These are phyloP conservation scores for Auricularia sp. DNA, from an alignment of 768 basidiomycete genomes.

Conservation along the genomic window DNA sequence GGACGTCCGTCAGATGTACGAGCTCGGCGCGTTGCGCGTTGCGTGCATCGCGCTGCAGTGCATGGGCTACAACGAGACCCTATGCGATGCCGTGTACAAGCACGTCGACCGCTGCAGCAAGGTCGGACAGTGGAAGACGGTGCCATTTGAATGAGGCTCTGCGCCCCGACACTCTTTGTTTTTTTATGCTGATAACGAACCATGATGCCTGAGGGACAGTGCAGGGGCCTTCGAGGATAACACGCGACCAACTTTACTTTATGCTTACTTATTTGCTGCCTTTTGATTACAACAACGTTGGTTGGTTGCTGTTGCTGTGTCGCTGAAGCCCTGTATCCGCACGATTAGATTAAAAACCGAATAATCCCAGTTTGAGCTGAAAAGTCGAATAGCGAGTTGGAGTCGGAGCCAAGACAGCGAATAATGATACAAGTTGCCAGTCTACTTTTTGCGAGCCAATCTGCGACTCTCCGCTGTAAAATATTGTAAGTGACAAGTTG, in stretches of 20 bases:
- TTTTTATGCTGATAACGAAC: neutral
- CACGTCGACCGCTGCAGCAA: conserved; percentile 14
- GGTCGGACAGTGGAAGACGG: neutral
- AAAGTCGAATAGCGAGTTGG: no score
- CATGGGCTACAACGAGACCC: conserved; percentile 58
- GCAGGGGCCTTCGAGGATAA: neutral
- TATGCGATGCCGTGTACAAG: conserved; percentile 63
- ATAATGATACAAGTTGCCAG: neutral
- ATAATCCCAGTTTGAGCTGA: no score
- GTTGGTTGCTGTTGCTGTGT: no score
- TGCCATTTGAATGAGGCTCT: neutral
- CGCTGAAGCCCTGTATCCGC: no score
- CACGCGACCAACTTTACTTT: neutral
- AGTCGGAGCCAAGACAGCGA: no score
- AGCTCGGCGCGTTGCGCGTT: conserved; percentile 60
- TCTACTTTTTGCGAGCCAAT: neutral
- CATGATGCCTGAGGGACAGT: neutral
- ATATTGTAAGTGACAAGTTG: neutral
- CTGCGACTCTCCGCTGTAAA: conserved; percentile 44
- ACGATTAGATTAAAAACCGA: no score
- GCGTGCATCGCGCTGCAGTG: conserved; percentile 69
- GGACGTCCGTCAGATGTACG: conserved; percentile 64
- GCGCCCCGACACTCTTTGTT: no score
- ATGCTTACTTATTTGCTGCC: neutral
- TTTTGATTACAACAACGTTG: neutral